Conservation (phyloP, 768 basidiomycete genomes). For the Tricholomella constricta region DNA sequence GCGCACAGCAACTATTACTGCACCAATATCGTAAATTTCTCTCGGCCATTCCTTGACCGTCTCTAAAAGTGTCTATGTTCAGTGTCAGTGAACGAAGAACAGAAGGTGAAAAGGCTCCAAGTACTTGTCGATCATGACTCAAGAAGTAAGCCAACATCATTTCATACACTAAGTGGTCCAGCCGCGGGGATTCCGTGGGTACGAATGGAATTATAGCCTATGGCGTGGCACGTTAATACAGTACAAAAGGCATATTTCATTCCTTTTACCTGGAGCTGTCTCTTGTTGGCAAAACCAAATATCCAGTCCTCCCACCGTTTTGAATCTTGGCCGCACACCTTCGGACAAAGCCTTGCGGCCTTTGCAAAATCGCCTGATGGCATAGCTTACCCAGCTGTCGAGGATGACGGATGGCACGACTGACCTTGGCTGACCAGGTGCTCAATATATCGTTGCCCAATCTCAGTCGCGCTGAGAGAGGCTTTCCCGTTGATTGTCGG, state of each 20-base stretch:
- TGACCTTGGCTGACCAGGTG: constrained; percentile 81
- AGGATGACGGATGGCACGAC: constrained; percentile 12
- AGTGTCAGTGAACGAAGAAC: constrained; percentile 2
- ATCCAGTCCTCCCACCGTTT: constrained; percentile 97
- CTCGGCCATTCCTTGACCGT: constrained; percentile 89
- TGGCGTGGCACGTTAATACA: neutral
- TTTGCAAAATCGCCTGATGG: constrained; percentile 57
- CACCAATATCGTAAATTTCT: constrained; percentile 85
- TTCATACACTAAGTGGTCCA: constrained; percentile 88
- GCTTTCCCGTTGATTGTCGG: constrained; percentile 30
- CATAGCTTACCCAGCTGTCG: neutral
- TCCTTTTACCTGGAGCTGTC: constrained; percentile 65
- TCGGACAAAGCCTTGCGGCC: constrained; percentile 82
- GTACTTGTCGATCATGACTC: constrained; percentile 72
- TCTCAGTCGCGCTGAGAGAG: constrained; percentile 58
- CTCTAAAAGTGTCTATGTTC: constrained; percentile 62
- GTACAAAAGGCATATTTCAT: neutral
- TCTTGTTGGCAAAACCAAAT: constrained; percentile 82
- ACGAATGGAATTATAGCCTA: constrained; percentile 89
- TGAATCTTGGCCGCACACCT: constrained; percentile 78
- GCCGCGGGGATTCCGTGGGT: constrained; percentile 78
- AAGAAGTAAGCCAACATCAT: constrained; percentile 92
- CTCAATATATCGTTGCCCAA: constrained; percentile 86
- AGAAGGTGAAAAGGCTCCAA: neutral
- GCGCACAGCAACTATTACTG: constrained; percentile 88